Evolutionary conservation across 495 filamentous ascomycete species (phyloP).

Genomic region (Endocarpon pusillum): DNA sequence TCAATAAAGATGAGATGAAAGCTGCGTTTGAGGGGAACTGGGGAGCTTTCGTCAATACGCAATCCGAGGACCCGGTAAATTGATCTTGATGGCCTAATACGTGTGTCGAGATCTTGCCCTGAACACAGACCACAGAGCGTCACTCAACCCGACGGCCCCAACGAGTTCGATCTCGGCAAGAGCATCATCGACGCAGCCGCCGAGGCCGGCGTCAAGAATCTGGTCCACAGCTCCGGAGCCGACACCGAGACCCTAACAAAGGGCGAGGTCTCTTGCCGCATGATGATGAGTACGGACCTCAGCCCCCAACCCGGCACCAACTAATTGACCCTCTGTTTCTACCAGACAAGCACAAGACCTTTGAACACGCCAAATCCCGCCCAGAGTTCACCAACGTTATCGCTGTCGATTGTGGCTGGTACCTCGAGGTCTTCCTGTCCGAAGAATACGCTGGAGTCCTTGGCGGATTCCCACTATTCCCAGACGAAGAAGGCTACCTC

Average conservation of each 20-base stretch:
- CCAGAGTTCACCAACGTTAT: slow-evolving; percentile 11
- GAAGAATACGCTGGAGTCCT: slow-evolving; percentile 11
- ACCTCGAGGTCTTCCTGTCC: slow-evolving; percentile 14
- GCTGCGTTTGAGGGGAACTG: slow-evolving; percentile 13
- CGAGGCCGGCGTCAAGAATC: slow-evolving; percentile 12
- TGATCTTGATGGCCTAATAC: neutral
- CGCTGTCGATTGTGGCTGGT: slow-evolving; percentile 13
- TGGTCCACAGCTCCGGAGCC: slow-evolving; percentile 14
- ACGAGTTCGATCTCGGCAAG: slow-evolving; percentile 17
- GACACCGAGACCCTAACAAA: slow-evolving; percentile 8
- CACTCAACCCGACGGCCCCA: slow-evolving; percentile 7
- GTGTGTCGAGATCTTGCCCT: slow-evolving; percentile 5
- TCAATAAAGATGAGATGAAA: too few species aligned
- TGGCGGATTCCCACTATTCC: slow-evolving; percentile 16
- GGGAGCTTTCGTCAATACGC: slow-evolving; percentile 19
- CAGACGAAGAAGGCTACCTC: slow-evolving; percentile 10
- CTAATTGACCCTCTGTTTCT: too few species aligned
- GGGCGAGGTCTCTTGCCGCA: slow-evolving; percentile 12
- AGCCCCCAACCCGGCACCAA: too few species aligned
- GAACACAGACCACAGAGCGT: too few species aligned
- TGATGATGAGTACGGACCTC: too few species aligned
- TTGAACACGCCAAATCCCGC: slow-evolving; percentile 10
- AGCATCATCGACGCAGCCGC: slow-evolving; percentile 14
- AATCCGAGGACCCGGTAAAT: slow-evolving; percentile 17
- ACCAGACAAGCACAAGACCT: slow-evolving; percentile 14